A percentile compares a stretch with the other conserved stretches of the same genome.
Evolutionary conservation across 129 eudicot genomes (phyloP).

Genomic region (Logfia minima): DNA sequence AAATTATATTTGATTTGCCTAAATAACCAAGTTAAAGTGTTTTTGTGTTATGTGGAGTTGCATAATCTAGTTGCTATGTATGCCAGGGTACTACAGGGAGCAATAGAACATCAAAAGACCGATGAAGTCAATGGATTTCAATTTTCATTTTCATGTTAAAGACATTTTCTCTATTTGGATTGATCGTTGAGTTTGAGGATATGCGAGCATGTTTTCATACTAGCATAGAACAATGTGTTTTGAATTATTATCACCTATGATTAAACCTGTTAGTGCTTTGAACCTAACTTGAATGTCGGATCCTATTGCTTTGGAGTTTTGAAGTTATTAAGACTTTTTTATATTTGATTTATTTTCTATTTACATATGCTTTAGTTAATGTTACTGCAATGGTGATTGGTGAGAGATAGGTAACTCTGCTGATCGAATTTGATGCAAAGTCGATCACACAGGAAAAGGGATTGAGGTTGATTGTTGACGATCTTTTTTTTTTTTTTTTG

Average conservation of each 20-base stretch:
- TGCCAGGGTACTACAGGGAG: background rate
- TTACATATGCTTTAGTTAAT: too few relatives aligned
- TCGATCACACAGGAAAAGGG: too few relatives aligned
- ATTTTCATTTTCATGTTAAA: background rate
- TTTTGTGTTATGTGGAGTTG: background rate
- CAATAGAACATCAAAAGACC: background rate
- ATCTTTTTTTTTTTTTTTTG: too few relatives aligned
- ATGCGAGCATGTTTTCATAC: constrained; percentile 5
- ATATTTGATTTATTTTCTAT: too few relatives aligned
- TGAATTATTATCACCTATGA: background rate
- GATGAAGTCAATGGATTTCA: background rate
- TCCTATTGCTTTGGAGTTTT: too few relatives aligned
- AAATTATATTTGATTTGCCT: too few relatives aligned
- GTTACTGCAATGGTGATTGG: too few relatives aligned
- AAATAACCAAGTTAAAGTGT: too few relatives aligned
- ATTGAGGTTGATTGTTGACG: too few relatives aligned
- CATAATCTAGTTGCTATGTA: background rate
- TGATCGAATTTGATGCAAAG: too few relatives aligned
- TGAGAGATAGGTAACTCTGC: too few relatives aligned
- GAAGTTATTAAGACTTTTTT: too few relatives aligned
- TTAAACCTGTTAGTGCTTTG: background rate
- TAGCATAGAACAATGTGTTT: constrained; percentile 3
- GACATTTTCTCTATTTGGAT: background rate
- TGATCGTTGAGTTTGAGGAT: background rate
- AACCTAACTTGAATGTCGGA: background rate